phyloP scores from a whole-genome alignment of 176 grass and related monocot genomes.

The Tillandsia fasciculata region DNA sequence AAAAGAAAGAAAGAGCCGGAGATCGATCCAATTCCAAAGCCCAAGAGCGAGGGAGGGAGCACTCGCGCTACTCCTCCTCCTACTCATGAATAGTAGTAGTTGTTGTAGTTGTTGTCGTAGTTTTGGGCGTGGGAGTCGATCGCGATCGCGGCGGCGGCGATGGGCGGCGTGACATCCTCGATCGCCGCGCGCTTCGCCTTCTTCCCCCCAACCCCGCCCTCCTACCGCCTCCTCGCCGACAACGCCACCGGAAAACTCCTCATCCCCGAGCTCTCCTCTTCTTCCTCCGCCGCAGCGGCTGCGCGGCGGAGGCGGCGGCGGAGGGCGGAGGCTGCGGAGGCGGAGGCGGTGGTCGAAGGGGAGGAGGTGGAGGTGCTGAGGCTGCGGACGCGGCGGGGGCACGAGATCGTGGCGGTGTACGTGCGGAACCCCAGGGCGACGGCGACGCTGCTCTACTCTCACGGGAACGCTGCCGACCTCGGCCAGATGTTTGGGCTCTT shows the following conservation, averaged over 20 bases:
- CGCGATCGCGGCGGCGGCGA: constrained; percentile 7
- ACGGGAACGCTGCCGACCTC: constrained; percentile 62
- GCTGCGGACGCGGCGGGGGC: constrained; percentile 49
- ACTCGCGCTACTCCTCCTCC: too few relatives aligned
- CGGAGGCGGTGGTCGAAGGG: constrained; percentile 15
- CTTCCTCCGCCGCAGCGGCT: not conserved
- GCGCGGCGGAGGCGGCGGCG: constrained; percentile 25
- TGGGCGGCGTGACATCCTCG: constrained; percentile 83
- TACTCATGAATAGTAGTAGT: too few relatives aligned
- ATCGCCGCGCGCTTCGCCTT: constrained; percentile 89
- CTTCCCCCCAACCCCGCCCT: constrained; percentile 85
- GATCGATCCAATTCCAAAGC: too few relatives aligned
- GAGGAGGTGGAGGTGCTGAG: constrained; percentile 41
- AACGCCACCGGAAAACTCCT: constrained; percentile 43
- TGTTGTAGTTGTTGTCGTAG: too few relatives aligned
- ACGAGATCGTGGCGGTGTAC: constrained; percentile 54
- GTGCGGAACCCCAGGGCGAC: constrained; percentile 48
- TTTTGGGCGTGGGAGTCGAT: too few relatives aligned
- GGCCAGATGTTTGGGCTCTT: constrained; percentile 67
- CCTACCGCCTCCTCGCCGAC: constrained; percentile 62
- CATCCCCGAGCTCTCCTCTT: constrained; percentile 56
- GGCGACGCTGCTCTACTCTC: constrained; percentile 61
- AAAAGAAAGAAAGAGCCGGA: too few relatives aligned
- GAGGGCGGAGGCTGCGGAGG: constrained; percentile 25
- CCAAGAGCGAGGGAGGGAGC: too few relatives aligned